Evolutionary conservation across 495 filamentous ascomycete genomes (phyloP), one percentile per base, ranked within the genome.

Genomic region (Penicillium alfredii): DNA sequence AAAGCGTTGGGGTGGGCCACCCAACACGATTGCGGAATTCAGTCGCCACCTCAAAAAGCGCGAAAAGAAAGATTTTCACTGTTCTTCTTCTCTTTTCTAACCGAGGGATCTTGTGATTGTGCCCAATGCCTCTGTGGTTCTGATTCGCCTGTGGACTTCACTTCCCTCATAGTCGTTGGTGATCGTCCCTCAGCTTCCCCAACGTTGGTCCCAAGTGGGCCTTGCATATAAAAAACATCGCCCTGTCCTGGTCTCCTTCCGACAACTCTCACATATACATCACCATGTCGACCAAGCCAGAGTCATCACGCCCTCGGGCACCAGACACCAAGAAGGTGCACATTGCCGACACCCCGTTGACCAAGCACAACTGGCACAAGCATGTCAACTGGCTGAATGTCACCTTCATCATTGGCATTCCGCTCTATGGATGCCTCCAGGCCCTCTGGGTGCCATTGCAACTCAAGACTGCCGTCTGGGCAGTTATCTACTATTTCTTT

Each of bases 381-480:
- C 93, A 97, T 55, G 78, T 97, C 74, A 89, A 97, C 73, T 96
- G 92, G 88, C 66, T 93, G 17, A 90, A 94, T 58, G 82, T 89
- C 28, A 73, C 71, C 50, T 71, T 97, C 62, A 95, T 99, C 62
- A 67, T 96, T 55, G 73, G 82, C 44, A 77, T 97, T 27, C 92
- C 92, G 1, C 25, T 92, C 9, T 64, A 77, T 37, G 93, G 93
- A 34, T 68, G 80, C 53, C 63, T 94, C 49, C 74, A 76, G 38
- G 75, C 92, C 15, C 76, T 84, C 61, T 97, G 84, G 84, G 84
- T 86, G 15, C 84, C 87, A 17, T 61, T 95, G 16, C 66, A 78
- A 30, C 60, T 61, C 47, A 78, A 86, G 69, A 99, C 93, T 3
- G 77, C 79, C 30, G 50, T 86, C 48, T 97, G 84, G 72, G 69